phyloP scores from a whole-genome alignment of 2,329 filamentous ascomycete genomes.

The Tolypocladium tundrense region DNA sequence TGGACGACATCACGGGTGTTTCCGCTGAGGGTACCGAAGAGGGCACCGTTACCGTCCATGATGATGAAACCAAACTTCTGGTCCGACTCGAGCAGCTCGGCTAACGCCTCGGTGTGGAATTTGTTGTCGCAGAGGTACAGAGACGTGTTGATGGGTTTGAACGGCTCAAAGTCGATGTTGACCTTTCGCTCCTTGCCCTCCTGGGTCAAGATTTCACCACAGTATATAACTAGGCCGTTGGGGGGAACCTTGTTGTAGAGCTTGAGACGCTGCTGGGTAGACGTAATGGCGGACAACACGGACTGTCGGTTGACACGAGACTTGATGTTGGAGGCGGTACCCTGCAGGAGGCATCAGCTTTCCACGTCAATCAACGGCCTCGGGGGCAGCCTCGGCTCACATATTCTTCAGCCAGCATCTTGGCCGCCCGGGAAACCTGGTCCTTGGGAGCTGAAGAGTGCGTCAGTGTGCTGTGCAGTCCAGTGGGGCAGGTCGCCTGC shows the following conservation, averaged over 20 bases:
- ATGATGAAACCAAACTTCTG: constrained; percentile 99
- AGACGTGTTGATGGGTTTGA: constrained; percentile 99
- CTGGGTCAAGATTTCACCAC: constrained; percentile 98
- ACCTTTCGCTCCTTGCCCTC: constrained; percentile 99
- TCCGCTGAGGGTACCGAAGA: constrained; percentile 93
- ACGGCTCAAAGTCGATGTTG: constrained; percentile 99
- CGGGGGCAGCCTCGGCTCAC: constrained; percentile 37
- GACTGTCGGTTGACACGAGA: constrained; percentile 98
- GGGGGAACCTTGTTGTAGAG: constrained; percentile 98
- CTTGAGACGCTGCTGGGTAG: constrained; percentile 97
- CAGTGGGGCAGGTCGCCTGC: background rate
- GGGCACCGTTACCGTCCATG: constrained; percentile 98
- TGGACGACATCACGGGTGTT: constrained; percentile 96
- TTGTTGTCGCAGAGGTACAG: constrained; percentile 99
- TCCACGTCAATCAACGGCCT: background rate
- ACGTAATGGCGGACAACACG: constrained; percentile 95
- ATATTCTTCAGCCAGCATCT: constrained; percentile 99
- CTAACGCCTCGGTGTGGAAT: constrained; percentile 95
- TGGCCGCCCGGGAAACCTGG: constrained; percentile 88
- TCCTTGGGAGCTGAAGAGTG: constrained; percentile 73
- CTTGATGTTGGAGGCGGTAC: constrained; percentile 98
- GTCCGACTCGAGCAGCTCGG: constrained; percentile 94
- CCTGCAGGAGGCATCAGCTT: constrained; percentile 39
- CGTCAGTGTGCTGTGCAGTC: constrained; percentile 1
- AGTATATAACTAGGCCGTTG: constrained; percentile 96